These are phyloP conservation scores for Suillus americanus DNA, from an alignment of 768 basidiomycete genomes.

Conservation along the genomic window DNA sequence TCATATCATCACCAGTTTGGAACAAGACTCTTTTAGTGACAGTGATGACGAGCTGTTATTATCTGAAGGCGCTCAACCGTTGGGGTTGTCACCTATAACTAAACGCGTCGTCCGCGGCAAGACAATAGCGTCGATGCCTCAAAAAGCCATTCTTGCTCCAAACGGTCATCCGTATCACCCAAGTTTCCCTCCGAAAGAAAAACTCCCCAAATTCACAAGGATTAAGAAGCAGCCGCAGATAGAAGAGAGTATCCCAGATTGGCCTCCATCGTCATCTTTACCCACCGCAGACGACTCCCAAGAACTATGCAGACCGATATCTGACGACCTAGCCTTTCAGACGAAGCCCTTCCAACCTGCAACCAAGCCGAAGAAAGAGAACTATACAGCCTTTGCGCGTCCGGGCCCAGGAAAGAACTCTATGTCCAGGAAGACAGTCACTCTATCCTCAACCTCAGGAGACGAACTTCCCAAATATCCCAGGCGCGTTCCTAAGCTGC, in stretches of 20 bases:
- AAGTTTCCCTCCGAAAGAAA: conserved; percentile 20
- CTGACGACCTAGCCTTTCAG: conserved; percentile 14
- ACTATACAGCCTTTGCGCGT: neutral
- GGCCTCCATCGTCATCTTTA: conserved; percentile 23
- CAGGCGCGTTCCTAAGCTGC: neutral
- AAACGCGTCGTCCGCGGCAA: conserved; percentile 16
- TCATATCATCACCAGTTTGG: neutral
- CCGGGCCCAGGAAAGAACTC: neutral
- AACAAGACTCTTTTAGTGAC: conserved; percentile 11
- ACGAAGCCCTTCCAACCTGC: too few relatives aligned
- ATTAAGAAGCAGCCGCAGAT: conserved; percentile 23
- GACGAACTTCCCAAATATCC: too few relatives aligned
- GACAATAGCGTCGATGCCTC: neutral
- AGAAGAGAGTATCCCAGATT: conserved; percentile 4
- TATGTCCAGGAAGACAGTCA: neutral
- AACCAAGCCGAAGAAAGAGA: neutral
- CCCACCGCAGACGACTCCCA: conserved; percentile 18
- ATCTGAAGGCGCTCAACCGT: conserved; percentile 19
- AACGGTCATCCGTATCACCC: conserved; percentile 25
- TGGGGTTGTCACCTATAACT: conserved; percentile 11
- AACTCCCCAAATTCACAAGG: conserved; percentile 35
- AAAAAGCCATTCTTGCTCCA: conserved; percentile 13
- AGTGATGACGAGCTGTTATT: conserved; percentile 32
- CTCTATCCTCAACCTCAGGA: neutral
- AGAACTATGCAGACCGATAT: conserved; percentile 21